phyloP scores from a whole-genome alignment of 1,139 yeast species.

The Nakaseomyces kungkrabaensis region DNA sequence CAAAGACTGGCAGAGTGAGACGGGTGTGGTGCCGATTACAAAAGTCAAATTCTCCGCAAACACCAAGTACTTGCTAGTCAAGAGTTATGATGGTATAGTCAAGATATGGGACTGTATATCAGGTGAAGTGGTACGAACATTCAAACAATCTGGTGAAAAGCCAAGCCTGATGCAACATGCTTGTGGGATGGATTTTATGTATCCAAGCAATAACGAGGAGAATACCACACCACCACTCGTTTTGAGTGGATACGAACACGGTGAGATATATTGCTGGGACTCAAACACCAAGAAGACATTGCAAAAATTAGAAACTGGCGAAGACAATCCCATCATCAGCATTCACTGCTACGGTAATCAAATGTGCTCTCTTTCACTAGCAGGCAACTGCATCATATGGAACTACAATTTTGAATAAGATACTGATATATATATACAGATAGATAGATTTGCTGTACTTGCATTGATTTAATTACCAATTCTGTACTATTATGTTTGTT shows the following conservation, averaged over 20 bases:
- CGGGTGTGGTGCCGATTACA: conserved; percentile 68
- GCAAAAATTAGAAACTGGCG: conserved; percentile 28
- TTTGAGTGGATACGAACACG: conserved; percentile 54
- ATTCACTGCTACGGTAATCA: conserved; percentile 36
- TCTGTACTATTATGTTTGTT: background rate
- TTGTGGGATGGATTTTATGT: conserved; percentile 42
- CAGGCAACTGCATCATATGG: conserved; percentile 32
- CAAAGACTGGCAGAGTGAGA: conserved; percentile 44
- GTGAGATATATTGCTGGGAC: conserved; percentile 62
- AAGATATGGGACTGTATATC: conserved; percentile 77
- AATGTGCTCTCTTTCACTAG: conserved; percentile 37
- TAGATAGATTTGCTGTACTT: too few relatives aligned
- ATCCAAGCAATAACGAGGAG: conserved; percentile 14
- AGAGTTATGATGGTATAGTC: conserved; percentile 70
- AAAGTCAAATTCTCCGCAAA: conserved; percentile 71
- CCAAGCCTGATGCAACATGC: conserved; percentile 17
- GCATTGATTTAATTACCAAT: too few relatives aligned
- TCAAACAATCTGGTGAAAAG: conserved; percentile 24
- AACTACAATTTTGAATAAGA: conserved; percentile 4
- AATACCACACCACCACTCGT: conserved; percentile 33
- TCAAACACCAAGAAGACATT: conserved; percentile 54
- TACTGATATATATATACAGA: background rate
- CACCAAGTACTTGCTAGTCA: conserved; percentile 67
- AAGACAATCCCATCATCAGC: conserved; percentile 38
- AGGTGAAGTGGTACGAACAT: conserved; percentile 71